Evolutionary conservation across 2,329 filamentous ascomycete genomes (phyloP), one percentile per base, ranked within the genome.

Genomic region (Colletotrichum graminicola): DNA sequence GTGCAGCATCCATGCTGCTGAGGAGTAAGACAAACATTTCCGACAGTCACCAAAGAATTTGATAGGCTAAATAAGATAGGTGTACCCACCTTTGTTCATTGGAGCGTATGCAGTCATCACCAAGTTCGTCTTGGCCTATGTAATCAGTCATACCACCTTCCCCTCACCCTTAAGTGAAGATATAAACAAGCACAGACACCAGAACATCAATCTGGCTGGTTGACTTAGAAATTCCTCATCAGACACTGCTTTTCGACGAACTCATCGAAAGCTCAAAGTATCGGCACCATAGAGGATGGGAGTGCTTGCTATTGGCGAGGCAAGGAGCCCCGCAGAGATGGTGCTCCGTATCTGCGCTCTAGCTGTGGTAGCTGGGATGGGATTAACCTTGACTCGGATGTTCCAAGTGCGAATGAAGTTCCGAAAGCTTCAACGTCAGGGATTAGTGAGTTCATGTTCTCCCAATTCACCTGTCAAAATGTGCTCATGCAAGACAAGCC

Each of bases 331-430:
- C 2, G 32, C 18, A 6, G n/a, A 14, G 34, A 18, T 6, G 34
- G 10, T 23, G 5, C 34, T 52, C 29, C 45, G 45, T 21, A 23
- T 41, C 18, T 60, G 57, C 7, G 32, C 41, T 34, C 34, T 71
- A 10, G 43, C 26, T 6, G 49, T 34, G 32, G 5, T n/a, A 10
- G 39, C 67, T 23, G 63, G 63, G 14, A 8, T 71, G 2, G 23
- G 41, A 2, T 56, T 57, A 32, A 39, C 41, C 5, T n/a, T 72
- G n/a, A n/a, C 45, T 16, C 57, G 60, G 45, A 34, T 69, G 23
- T 47, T 63, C 3, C 59, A 45, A 34, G 66, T 64, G n/a, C 59
- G 69, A 16, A 45, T 57, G 39, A 57, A 16, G 26, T 65, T 64
- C 10, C 41, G 60, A 32, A 64, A 32, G 41, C 39, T 65, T 61